These are phyloP conservation scores for Podila minutissima DNA, from an alignment of 192 early-diverging fungal genomes.

Conservation along the genomic window DNA sequence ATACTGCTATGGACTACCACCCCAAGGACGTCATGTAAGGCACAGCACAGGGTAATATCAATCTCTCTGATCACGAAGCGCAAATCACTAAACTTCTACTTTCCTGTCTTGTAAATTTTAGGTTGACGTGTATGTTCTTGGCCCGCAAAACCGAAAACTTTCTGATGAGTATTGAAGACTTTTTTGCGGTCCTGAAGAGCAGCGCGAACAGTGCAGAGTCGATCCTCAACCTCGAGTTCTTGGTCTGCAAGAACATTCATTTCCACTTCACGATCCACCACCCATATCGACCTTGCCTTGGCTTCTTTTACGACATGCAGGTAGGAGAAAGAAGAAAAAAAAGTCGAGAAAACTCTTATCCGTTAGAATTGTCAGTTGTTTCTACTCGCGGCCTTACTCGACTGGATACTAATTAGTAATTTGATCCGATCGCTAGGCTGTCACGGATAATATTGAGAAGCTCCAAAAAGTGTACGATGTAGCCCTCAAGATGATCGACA, in stretches of 20 bases:
- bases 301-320: slow-evolving; percentile 81
- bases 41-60: neutral
- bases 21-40: slow-evolving; percentile 77
- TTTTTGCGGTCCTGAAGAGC: slow-evolving; percentile 61
- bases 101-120: slow-evolving; percentile 3
- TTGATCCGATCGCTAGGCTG: slow-evolving; percentile 43
- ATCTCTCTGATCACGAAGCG: neutral
- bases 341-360: too few species aligned
- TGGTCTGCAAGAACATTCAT: slow-evolving; percentile 66
- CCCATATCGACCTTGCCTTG: slow-evolving; percentile 74
- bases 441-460: slow-evolving; percentile 51
- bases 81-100: neutral
- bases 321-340: slow-evolving; percentile 6
- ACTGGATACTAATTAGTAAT: neutral
- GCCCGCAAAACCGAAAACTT: slow-evolving; percentile 81
- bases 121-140: slow-evolving; percentile 78
- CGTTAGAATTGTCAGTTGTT: too few species aligned
- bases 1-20: slow-evolving; percentile 83
- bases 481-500: slow-evolving; percentile 61
- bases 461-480: slow-evolving; percentile 65
- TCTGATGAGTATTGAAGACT: slow-evolving; percentile 79
- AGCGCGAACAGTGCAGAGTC: slow-evolving; percentile 43
- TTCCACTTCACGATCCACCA: slow-evolving; percentile 82
- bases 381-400: too few species aligned
- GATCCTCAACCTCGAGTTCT: slow-evolving; percentile 63